A percentile compares a stretch with the other conserved stretches of the same genome.
phyloP scores from a whole-genome alignment of 2,329 filamentous ascomycete species.

The Penicillium sp. region DNA sequence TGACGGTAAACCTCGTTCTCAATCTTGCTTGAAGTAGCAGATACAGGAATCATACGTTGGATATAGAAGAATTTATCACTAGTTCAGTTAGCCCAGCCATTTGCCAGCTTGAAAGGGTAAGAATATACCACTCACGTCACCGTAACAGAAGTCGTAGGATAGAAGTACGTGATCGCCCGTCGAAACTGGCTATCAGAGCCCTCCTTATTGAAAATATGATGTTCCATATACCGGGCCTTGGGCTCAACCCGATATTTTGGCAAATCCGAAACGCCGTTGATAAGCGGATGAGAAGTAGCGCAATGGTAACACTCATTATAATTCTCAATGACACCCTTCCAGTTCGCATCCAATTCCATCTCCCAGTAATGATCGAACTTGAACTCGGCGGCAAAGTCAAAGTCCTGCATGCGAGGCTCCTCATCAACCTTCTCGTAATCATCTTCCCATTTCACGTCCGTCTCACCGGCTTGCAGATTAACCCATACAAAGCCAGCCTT shows the following conservation, averaged over 20 bases:
- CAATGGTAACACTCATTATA: slow-evolving; percentile 33
- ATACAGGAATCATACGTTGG: slow-evolving; percentile 59
- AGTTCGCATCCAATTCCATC: slow-evolving; percentile 27
- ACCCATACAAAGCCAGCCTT: slow-evolving; percentile 28
- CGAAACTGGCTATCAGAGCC: slow-evolving; percentile 49
- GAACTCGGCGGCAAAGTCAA: slow-evolving; percentile 24
- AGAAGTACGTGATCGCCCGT: slow-evolving; percentile 32
- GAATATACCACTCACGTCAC: slow-evolving; percentile 29
- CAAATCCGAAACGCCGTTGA: slow-evolving; percentile 52
- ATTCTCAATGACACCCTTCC: slow-evolving; percentile 28
- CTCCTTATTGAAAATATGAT: slow-evolving; percentile 50
- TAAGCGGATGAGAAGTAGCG: slow-evolving; percentile 26
- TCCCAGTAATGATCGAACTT: slow-evolving; percentile 28
- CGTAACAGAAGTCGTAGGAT: slow-evolving; percentile 32
- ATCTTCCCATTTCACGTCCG: slow-evolving; percentile 23
- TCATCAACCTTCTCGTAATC: slow-evolving; percentile 21
- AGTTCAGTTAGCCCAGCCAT: slow-evolving; percentile 14
- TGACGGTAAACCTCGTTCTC: slow-evolving; percentile 64
- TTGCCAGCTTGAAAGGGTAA: neutral
- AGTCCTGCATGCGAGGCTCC: slow-evolving; percentile 24
- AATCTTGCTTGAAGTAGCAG: slow-evolving; percentile 54
- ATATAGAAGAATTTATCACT: slow-evolving; percentile 61
- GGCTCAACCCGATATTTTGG: slow-evolving; percentile 55
- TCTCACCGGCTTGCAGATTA: slow-evolving; percentile 22
- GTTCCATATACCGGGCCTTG: slow-evolving; percentile 52